Base-by-base conservation (phyloP, 768 basidiomycete species). In the Tremella mesenterica region DNA sequence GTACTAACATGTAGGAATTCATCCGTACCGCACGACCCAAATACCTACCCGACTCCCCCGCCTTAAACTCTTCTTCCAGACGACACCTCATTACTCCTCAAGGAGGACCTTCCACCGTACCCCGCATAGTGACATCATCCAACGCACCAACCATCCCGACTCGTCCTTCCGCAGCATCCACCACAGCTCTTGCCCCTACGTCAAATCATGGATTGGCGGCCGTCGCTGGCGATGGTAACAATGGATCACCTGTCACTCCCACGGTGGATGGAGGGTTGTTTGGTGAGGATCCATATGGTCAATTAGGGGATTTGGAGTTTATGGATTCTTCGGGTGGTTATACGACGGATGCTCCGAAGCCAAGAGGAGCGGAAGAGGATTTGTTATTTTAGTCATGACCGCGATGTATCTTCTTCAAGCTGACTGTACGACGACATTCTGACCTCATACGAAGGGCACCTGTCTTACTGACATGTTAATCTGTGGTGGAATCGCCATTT, bases 21-120 rank as follows among this genome's bases (percentile, higher is more conserved):
- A 96, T 96, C 64, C 84, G 92, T 21, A 85, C 85, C 60, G 88
- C 91, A 7, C 79, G 83, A 39, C 85, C 88, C 34, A 87, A 83
- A 67, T 85, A 86, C 23, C 77, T 96, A 51, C 69, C 69, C 34
- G 92, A 96, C 73, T 91, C 86, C 44, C 88, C 90, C 13, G 92
- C 92, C 1, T 77, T 96, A 39, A 95, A 96, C 68, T 68, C 81
- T 0, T 80, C 86, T 55, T 92, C 89, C 1, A 80, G 84, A 51
- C 57, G 72, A 41, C 72, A 73, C 51, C 64, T 71, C 7, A 65
- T 68, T 43, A 61, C 66, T 16, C 59, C 68, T 4, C 28, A 48
- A 9, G 71, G 65, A 13, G 9, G 50, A 45, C 13, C 49, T 3
- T 4, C 59, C n/a, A 28, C 61, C 8, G 12, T 29, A 9, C 28